These are phyloP conservation scores for Camillea tinctor DNA, from an alignment of 2,329 filamentous ascomycete genomes.

Conservation along the genomic window DNA sequence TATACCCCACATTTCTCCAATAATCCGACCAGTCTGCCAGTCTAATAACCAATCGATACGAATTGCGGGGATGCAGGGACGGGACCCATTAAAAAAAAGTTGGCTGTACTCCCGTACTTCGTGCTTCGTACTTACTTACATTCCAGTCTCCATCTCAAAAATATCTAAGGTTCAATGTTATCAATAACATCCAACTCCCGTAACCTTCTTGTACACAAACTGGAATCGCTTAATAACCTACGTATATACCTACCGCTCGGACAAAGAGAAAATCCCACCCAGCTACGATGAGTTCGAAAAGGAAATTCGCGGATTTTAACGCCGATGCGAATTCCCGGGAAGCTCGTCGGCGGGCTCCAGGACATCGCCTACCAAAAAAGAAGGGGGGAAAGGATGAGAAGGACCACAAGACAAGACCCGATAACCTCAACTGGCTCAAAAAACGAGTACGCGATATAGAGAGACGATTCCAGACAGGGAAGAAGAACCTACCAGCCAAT, in stretches of 20 bases:
- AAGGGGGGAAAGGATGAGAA: slow-evolving; percentile 34
- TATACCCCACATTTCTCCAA: too few species aligned
- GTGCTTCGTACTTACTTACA: too few species aligned
- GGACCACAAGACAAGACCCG: slow-evolving; percentile 43
- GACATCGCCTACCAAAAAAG: slow-evolving; percentile 28
- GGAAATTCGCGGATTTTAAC: slow-evolving; percentile 29
- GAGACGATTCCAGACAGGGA: slow-evolving; percentile 59
- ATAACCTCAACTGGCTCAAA: slow-evolving; percentile 61
- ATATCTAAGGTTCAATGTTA: too few species aligned
- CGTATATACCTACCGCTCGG: too few species aligned
- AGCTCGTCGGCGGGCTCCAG: slow-evolving; percentile 10
- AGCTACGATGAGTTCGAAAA: slow-evolving; percentile 27
- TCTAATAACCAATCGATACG: too few species aligned
- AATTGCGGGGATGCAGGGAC: too few species aligned
- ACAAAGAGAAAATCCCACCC: background rate
- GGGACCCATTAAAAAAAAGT: too few species aligned
- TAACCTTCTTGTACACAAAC: background rate
- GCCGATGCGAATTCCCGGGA: slow-evolving; percentile 15
- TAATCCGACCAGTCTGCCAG: too few species aligned
- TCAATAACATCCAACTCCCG: too few species aligned
- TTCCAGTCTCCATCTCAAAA: too few species aligned
- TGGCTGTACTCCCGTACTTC: too few species aligned
- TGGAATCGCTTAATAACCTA: too few species aligned
- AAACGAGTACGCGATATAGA: slow-evolving; percentile 70
- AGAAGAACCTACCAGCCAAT: slow-evolving; percentile 64